Evolutionary conservation across 2,329 filamentous ascomycete genomes (phyloP).

Genomic region (Pseudogymnoascus sp.): DNA sequence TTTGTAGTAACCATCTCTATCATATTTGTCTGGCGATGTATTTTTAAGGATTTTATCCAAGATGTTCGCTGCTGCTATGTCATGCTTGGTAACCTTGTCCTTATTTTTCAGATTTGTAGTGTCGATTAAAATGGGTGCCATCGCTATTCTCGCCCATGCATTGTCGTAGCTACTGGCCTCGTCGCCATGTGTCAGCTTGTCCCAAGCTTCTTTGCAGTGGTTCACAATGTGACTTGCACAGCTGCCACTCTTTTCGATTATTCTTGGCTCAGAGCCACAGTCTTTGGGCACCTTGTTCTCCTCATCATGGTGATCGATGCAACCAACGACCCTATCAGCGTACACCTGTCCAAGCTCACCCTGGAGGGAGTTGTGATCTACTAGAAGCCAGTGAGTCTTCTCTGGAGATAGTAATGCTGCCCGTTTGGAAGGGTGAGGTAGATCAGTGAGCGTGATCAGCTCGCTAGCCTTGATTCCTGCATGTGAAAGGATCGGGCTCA

Average conservation of each 20-base stretch:
- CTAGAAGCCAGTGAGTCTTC: conserved; percentile 60
- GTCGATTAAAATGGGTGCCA: conserved; percentile 66
- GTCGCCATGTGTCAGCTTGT: conserved; percentile 36
- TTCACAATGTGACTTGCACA: conserved; percentile 63
- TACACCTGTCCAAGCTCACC: conserved; percentile 50
- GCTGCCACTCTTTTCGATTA: conserved; percentile 61
- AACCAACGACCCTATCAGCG: conserved; percentile 46
- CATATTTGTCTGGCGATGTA: conserved; percentile 36
- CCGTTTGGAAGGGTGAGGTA: conserved; percentile 44
- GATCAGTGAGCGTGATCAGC: conserved; percentile 55
- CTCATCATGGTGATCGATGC: conserved; percentile 73
- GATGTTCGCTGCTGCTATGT: conserved; percentile 48
- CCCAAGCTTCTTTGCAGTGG: conserved; percentile 50
- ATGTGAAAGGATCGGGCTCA: conserved; percentile 53
- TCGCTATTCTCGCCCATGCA: conserved; percentile 48
- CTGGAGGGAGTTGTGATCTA: conserved; percentile 70
- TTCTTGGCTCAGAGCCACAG: conserved; percentile 42
- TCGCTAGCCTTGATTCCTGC: conserved; percentile 51
- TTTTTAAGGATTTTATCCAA: conserved; percentile 44
- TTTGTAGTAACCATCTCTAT: conserved; percentile 47
- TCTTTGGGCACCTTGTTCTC: conserved; percentile 46
- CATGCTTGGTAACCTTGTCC: conserved; percentile 56
- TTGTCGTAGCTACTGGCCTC: conserved; percentile 32
- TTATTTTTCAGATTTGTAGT: conserved; percentile 55
- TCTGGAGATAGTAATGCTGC: conserved; percentile 33